Evolutionary conservation across 306 rosid genomes (phyloP), one percentile per base, ranked within the genome.

Genomic region (Cucumis melo): DNA sequence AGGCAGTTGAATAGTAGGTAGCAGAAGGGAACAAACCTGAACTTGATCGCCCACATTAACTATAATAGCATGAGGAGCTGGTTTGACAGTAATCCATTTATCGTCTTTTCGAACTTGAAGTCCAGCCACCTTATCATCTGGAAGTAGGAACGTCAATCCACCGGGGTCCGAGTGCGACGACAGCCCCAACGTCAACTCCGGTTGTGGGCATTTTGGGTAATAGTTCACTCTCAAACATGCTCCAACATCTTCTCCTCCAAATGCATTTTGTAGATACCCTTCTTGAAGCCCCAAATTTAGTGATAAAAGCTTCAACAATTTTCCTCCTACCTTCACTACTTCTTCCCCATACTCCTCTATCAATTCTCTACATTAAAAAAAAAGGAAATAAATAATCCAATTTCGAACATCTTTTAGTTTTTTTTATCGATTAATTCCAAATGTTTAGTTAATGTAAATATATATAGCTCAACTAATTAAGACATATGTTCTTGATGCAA

Each of bases 121-220:
- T 6, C 97, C 98, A 1, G 83, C 7, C 16, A 93, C 91, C 3
- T 83, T 57, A 21, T 88, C 78, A 56, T 93, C 98, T 0, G 93
- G 84, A 4, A 93, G 82, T 15, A 93, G 73, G 5, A 91, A 39
- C 23, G 98, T 93, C 87, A 93, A 80, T 14, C 98, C 97, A 0
- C 98, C 98, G 1, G 97, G 97, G 73, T 91, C 97, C 2, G 97
- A 93, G 81, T 93, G 98, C 2, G 98, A 90, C 2, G 98, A 93
- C 0, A 93, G 81, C 1, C 98, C 98, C 5, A 93, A 80, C 0
- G 97, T 84, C 34, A 93, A 86, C 12, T 90, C 96, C 3, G 97
- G 97, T 27, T 81, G 78, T 0, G 98, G 98, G 70, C 98, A 93
- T 54, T 82, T 89, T 0, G 98, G 97, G 68, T 91, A 93, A 48